Evolutionary conservation across 2,329 filamentous ascomycete genomes (phyloP), one percentile per base, ranked within the genome.

Genomic region (Chaetomium olivaceum): DNA sequence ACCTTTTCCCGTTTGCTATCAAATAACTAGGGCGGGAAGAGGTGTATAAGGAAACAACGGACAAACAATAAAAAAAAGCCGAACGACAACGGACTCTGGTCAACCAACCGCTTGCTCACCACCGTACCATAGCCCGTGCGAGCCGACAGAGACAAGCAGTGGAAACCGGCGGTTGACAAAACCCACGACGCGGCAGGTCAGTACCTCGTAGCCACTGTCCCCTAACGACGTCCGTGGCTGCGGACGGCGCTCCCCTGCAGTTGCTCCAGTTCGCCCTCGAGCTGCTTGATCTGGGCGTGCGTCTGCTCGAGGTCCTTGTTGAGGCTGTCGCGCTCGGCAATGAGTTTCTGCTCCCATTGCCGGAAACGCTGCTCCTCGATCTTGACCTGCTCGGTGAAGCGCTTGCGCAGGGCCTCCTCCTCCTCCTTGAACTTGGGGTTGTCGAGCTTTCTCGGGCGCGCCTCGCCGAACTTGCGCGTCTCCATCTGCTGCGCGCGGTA

Each of bases 401-500:
- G 89, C 89, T 99, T 99, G 82, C 95, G 90, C 71, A 99, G 89
- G 69, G 92, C 91, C 86, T 99, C 95, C 79, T 99, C 95, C 82
- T 99, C 95, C 80, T 99, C 95, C 88, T 99, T 99, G 88, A 98
- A 99, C 86, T 99, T 99, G 82, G 95, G 95, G 86, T 99, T 99
- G 84, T 99, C 95, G 74, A 99, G 86, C 88, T 99, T 99, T 81
- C 94, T 87, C 73, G 95, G 95, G 72, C 94, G 89, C 67, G 93
- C 94, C 84, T 99, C 96, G 81, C 95, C 95, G 74, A 99, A 98
- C 83, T 99, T 99, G 82, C 95, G 89, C 59, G 95, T 99, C 86
- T 99, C 95, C 95, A 99, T 99, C 83, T 99, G 96, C 81, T 96
- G 92, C 63, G 95, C 95, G 75, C 95, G 94, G 86, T 99, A 99